A percentile compares a stretch with the other conserved stretches of the same genome.
phyloP scores from a whole-genome alignment of 208 protist species.

The Leishmania mexicana region DNA sequence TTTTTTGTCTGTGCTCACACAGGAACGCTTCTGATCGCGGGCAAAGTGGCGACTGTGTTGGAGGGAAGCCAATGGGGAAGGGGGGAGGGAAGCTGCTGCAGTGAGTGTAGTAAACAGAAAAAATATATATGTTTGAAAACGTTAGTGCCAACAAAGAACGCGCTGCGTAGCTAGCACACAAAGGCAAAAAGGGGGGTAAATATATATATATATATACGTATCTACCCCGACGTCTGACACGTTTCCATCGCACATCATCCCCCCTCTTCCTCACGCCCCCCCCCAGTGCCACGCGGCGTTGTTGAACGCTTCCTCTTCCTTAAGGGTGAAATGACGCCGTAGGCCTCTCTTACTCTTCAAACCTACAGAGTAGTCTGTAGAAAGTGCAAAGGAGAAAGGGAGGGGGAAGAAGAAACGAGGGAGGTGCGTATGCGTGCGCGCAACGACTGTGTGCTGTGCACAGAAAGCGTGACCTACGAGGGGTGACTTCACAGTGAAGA shows the following conservation, averaged over 20 bases:
- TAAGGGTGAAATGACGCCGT: background rate
- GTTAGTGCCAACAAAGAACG: background rate
- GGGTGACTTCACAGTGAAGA: background rate
- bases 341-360: background rate
- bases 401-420: background rate
- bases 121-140: background rate
- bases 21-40: background rate
- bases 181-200: background rate
- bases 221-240: background rate
- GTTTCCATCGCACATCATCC: background rate
- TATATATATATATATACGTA: no score
- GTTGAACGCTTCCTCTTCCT: background rate
- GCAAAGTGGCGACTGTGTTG: background rate
- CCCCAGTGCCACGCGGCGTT: background rate
- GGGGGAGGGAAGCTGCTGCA: background rate
- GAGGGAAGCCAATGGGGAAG: constrained; percentile 1
- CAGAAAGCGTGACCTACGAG: background rate
- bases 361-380: background rate
- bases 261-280: background rate
- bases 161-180: background rate
- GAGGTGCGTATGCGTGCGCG: background rate
- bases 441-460: background rate
- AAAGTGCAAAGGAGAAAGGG: background rate
- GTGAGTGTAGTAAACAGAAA: background rate
- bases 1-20: background rate